These are phyloP conservation scores for Larix kaempferi DNA, from an alignment of 75 land plant species.

Conservation along the genomic window DNA sequence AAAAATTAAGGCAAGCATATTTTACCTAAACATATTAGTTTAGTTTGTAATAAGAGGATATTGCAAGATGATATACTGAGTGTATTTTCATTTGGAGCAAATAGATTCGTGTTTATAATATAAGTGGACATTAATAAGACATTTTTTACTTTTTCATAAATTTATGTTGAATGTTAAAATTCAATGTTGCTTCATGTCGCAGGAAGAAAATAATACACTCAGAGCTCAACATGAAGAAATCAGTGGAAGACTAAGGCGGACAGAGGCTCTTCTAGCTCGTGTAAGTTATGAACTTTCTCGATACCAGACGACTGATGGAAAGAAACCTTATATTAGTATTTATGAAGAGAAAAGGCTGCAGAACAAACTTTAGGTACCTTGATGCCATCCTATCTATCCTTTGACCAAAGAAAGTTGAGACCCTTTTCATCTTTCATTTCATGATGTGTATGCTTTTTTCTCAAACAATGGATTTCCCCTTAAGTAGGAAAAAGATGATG, in stretches of 20 bases:
- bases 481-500: no score
- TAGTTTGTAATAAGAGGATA: no score
- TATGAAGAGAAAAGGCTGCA: constrained; percentile 63
- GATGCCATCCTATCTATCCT: no score
- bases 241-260: constrained; percentile 38
- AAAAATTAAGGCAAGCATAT: constrained; percentile 73
- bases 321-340: constrained; percentile 38
- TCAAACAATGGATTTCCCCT: no score
- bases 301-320: constrained; percentile 50
- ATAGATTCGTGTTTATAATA: no score
- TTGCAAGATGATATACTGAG: no score
- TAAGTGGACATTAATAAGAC: no score
- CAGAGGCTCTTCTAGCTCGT: constrained; percentile 63
- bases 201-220: constrained; percentile 87
- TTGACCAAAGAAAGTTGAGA: no score
- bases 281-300: constrained; percentile 75
- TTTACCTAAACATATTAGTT: background rate
- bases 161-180: background rate
- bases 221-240: constrained; percentile 70
- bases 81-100: no score
- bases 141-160: no score
- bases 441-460: no score
- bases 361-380: constrained; percentile 51
- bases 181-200: background rate
- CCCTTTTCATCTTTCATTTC: no score